Conservation (phyloP, 352 stramenopile species). For the Globisporangium solare region DNA sequence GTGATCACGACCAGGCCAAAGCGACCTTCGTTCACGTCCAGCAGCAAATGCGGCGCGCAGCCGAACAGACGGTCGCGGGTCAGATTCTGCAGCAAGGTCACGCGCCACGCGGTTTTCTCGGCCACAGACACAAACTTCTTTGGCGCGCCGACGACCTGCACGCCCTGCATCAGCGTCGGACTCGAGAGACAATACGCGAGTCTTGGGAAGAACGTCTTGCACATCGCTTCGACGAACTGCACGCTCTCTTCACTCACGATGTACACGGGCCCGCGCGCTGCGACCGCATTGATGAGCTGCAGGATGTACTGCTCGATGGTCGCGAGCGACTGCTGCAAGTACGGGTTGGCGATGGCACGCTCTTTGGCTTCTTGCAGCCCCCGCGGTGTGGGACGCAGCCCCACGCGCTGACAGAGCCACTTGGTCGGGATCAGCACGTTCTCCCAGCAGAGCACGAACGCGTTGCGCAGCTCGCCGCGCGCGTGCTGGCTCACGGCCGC, state of each 20-base stretch:
- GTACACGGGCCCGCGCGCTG: slow-evolving; percentile 45
- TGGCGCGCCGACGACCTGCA: slow-evolving; percentile 55
- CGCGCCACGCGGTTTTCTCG: slow-evolving; percentile 51
- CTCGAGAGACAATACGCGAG: slow-evolving; percentile 56
- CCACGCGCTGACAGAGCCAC: slow-evolving; percentile 56
- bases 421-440: slow-evolving; percentile 57
- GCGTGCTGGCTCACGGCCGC: slow-evolving; percentile 18
- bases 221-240: slow-evolving; percentile 56
- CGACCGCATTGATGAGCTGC: slow-evolving; percentile 45
- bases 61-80: slow-evolving; percentile 55
- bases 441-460: slow-evolving; percentile 65
- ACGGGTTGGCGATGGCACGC: slow-evolving; percentile 32
- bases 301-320: slow-evolving; percentile 52
- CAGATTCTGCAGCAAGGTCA: slow-evolving; percentile 48
- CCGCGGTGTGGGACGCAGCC: slow-evolving; percentile 30
- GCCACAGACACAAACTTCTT: slow-evolving; percentile 42
- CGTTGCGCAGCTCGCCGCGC: slow-evolving; percentile 30
- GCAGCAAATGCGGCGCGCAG: slow-evolving; percentile 33
- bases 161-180: slow-evolving; percentile 41
- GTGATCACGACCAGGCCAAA: slow-evolving; percentile 62
- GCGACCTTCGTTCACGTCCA: slow-evolving; percentile 28
- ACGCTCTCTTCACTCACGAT: slow-evolving; percentile 64
- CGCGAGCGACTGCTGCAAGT: slow-evolving; percentile 46
- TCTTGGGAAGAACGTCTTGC: slow-evolving; percentile 56
- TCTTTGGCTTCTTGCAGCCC: slow-evolving; percentile 49